phyloP scores from a whole-genome alignment of 192 early-diverging fungal species.

The Mortierella alpina region DNA sequence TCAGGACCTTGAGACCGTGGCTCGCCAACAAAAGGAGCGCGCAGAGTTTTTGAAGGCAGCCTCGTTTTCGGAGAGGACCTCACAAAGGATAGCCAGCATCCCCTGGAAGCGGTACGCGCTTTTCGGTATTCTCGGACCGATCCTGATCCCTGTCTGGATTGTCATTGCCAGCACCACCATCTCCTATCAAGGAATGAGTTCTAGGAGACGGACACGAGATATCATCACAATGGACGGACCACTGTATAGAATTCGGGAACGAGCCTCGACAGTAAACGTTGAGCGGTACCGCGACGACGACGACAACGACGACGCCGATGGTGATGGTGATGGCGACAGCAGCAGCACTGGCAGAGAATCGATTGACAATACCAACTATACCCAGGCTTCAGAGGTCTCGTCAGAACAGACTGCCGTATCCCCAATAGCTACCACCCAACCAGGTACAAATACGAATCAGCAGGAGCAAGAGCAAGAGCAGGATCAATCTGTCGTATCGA shows the following conservation, averaged over 20 bases:
- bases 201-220: conserved; percentile 40
- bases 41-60: conserved; percentile 9
- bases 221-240: background rate
- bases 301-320: too few relatives aligned
- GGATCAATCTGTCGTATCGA: background rate
- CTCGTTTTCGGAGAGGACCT: conserved; percentile 23
- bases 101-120: conserved; percentile 44
- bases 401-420: too few relatives aligned
- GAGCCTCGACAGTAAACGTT: conserved; percentile 6
- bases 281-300: conserved; percentile 31
- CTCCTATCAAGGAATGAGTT: conserved; percentile 49
- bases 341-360: background rate
- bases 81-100: conserved; percentile 6
- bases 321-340: background rate
- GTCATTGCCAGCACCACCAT: conserved; percentile 48
- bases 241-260: conserved; percentile 19
- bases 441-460: background rate
- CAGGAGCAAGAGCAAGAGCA: conserved; percentile 4
- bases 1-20: conserved; percentile 15
- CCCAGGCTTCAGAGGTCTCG: background rate
- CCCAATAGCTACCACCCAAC: background rate
- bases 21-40: conserved; percentile 15
- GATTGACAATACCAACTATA: background rate
- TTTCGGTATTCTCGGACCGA: conserved; percentile 27
- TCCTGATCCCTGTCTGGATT: conserved; percentile 56